Conservation (phyloP, 2,329 filamentous ascomycete species). For the Arthrobotrys musiformis region DNA sequence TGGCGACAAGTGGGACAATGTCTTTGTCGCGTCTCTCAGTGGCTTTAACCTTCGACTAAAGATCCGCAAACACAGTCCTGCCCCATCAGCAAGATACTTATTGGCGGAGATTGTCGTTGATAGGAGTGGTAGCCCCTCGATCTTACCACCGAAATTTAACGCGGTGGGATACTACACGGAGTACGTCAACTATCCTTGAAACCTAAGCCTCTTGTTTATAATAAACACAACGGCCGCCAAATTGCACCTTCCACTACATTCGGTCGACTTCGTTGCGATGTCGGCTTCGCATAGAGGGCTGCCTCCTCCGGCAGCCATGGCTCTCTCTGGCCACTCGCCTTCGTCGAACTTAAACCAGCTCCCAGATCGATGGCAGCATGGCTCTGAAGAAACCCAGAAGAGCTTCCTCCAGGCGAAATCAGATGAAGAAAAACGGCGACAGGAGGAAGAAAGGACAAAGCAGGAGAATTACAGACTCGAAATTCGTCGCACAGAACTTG, state of each 20-base stretch:
- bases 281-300: constrained; percentile 68
- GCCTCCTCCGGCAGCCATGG: constrained; percentile 68
- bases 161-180: neutral
- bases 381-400: constrained; percentile 67
- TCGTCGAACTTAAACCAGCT: constrained; percentile 58
- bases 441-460: constrained; percentile 68
- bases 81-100: neutral
- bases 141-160: neutral
- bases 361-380: constrained; percentile 64
- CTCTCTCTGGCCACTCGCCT: constrained; percentile 62
- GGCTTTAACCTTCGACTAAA: neutral
- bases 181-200: neutral
- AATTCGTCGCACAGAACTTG: constrained; percentile 68
- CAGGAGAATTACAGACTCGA: constrained; percentile 67
- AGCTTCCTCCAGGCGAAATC: constrained; percentile 67
- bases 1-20: neutral
- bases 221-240: neutral
- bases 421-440: constrained; percentile 67
- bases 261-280: constrained; percentile 61
- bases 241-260: constrained; percentile 11
- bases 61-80: neutral
- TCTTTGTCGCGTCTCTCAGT: neutral
- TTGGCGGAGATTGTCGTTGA: neutral
- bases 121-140: neutral
- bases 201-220: too few species aligned